A percentile compares a stretch with the other conserved stretches of the same genome.
phyloP scores from a whole-genome alignment of 805 yeast genomes.

The Wickerhamomyces bovis region DNA sequence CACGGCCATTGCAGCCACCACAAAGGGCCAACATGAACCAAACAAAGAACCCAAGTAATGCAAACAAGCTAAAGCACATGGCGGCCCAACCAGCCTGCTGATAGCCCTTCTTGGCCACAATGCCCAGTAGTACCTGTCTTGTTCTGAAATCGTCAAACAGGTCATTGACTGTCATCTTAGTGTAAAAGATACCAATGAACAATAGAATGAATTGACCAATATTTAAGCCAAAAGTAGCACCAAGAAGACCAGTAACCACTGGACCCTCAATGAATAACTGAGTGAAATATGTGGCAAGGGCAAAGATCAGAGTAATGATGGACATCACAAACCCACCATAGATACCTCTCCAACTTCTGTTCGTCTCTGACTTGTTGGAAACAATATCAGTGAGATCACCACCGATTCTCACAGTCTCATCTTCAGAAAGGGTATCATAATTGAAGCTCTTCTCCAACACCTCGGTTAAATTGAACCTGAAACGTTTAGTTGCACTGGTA shows the following conservation, averaged over 20 bases:
- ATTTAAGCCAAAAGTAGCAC: neutral
- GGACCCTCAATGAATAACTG: neutral
- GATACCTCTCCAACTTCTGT: neutral
- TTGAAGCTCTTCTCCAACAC: neutral
- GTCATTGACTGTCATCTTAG: neutral
- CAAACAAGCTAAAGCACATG: neutral
- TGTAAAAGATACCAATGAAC: neutral
- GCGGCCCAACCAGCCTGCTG: neutral
- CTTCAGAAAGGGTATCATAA: neutral
- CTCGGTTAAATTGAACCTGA: neutral
- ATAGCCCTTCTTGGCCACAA: neutral
- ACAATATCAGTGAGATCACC: neutral
- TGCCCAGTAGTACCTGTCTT: neutral
- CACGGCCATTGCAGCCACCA: neutral
- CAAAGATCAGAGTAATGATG: neutral
- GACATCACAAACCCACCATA: neutral
- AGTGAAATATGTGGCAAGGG: neutral
- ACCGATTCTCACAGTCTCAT: neutral
- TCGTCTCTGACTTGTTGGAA: neutral
- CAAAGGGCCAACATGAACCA: neutral
- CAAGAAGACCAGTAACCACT: neutral
- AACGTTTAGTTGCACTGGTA: neutral
- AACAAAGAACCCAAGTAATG: neutral
- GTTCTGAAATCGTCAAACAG: neutral
- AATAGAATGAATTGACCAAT: neutral